Percentiles rank a stretch among this genome's conserved stretches.
These are phyloP conservation scores for Aspergillus aculeatinus DNA, from an alignment of 2,329 filamentous ascomycete species.

Conservation along the genomic window DNA sequence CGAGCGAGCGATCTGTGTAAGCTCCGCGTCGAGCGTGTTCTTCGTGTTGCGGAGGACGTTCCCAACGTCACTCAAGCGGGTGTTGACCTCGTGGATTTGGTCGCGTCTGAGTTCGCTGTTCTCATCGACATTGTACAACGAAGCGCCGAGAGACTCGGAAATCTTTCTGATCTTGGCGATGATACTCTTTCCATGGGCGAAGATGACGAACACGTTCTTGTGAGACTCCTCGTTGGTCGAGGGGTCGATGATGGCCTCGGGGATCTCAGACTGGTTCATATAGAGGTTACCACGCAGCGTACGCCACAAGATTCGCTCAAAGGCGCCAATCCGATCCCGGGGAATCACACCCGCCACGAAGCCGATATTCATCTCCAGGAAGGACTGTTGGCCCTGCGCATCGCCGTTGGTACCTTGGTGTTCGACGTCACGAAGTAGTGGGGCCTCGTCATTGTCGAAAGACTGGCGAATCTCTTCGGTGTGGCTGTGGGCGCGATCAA, in stretches of 20 bases:
- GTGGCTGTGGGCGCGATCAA: conserved; percentile 91
- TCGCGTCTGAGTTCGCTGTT: conserved; percentile 93
- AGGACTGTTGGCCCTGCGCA: conserved; percentile 72
- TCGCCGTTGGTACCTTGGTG: conserved; percentile 70
- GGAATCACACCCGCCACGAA: conserved; percentile 96
- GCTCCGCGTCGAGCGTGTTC: conserved; percentile 85
- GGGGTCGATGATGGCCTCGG: conserved; percentile 87
- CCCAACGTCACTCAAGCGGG: conserved; percentile 81
- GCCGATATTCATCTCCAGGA: conserved; percentile 97
- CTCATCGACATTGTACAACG: conserved; percentile 95
- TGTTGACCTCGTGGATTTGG: conserved; percentile 97
- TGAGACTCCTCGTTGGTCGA: conserved; percentile 85
- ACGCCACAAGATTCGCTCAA: conserved; percentile 96
- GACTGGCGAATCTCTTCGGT: conserved; percentile 95
- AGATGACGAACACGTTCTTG: conserved; percentile 99
- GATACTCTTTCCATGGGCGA: conserved; percentile 97
- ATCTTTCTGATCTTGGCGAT: conserved; percentile 99
- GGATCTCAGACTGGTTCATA: conserved; percentile 99
- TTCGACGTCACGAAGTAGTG: conserved; percentile 88
- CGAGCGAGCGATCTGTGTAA: conserved; percentile 88
- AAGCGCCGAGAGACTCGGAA: conserved; percentile 92
- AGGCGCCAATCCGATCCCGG: conserved; percentile 86
- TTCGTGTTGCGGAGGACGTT: conserved; percentile 95
- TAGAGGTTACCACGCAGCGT: conserved; percentile 96
- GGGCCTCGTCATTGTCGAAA: conserved; percentile 83